These are phyloP conservation scores for Chrysopogon serrulatus DNA, from an alignment of 176 grass and related monocot genomes.

Conservation along the genomic window DNA sequence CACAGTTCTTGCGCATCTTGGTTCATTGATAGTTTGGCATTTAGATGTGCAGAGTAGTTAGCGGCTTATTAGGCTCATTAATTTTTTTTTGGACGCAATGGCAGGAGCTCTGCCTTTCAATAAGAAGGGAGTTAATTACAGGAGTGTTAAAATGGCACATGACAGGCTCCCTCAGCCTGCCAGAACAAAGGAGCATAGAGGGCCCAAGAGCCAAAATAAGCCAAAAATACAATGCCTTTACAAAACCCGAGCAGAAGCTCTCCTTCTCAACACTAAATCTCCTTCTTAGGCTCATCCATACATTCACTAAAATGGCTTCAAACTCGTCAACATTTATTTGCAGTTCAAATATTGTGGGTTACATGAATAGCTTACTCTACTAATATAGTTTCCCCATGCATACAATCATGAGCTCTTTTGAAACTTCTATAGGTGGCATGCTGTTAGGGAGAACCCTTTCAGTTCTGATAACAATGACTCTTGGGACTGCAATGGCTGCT, in stretches of 20 bases:
- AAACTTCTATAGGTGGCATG: slow-evolving; percentile 36
- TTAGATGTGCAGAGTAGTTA: background rate
- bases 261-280: too few species aligned
- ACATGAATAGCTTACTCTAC: background rate
- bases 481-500: slow-evolving; percentile 59
- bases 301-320: background rate
- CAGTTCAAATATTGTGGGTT: background rate
- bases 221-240: too few species aligned
- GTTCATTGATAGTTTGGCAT: background rate
- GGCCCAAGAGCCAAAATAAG: too few species aligned
- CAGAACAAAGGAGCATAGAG: too few species aligned
- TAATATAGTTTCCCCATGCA: background rate
- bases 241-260: too few species aligned
- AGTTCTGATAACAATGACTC: slow-evolving; percentile 47
- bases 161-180: too few species aligned
- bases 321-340: background rate
- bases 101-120: too few species aligned
- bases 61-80: background rate
- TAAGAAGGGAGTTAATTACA: too few species aligned
- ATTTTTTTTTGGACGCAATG: too few species aligned
- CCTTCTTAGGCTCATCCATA: background rate
- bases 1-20: background rate
- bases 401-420: background rate
- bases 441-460: slow-evolving; percentile 48
- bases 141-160: too few species aligned